Conservation (phyloP, 371 early-diverging fungal genomes). For the Mucor sp. region DNA sequence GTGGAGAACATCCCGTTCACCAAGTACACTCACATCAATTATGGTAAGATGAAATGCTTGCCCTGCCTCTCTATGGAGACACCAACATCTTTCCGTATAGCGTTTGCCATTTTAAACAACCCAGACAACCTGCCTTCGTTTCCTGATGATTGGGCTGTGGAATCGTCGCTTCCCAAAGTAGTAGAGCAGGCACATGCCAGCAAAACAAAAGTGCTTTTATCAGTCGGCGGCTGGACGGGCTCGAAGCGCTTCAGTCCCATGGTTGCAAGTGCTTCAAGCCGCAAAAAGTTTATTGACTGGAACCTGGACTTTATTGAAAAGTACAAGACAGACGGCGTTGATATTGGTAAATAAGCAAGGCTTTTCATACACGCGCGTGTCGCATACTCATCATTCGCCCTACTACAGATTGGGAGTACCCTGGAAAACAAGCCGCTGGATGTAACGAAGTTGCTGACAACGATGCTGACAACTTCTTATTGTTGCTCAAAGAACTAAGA, state of each 20-base stretch:
- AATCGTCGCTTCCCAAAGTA: constrained; percentile 42
- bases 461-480: constrained; percentile 57
- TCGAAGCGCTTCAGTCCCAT: constrained; percentile 66
- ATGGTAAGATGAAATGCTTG: constrained; percentile 36
- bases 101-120: constrained; percentile 44
- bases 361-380: no score
- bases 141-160: constrained; percentile 51
- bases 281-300: constrained; percentile 62
- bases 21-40: constrained; percentile 68
- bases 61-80: background rate
- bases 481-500: constrained; percentile 63
- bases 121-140: constrained; percentile 42
- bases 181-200: constrained; percentile 54
- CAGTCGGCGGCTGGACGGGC: constrained; percentile 84
- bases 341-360: constrained; percentile 8
- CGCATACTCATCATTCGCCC: background rate
- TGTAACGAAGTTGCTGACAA: constrained; percentile 61
- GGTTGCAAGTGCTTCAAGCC: constrained; percentile 36
- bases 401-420: constrained; percentile 75
- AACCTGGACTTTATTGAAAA: constrained; percentile 49
- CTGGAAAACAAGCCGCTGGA: constrained; percentile 69
- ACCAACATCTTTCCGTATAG: constrained; percentile 21
- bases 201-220: constrained; percentile 67
- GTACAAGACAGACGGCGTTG: constrained; percentile 58
- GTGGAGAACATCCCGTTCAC: constrained; percentile 43